Percentiles rank a stretch among this genome's conserved stretches.
Conservation (phyloP, 768 basidiomycete species). For the Postia placenta region DNA sequence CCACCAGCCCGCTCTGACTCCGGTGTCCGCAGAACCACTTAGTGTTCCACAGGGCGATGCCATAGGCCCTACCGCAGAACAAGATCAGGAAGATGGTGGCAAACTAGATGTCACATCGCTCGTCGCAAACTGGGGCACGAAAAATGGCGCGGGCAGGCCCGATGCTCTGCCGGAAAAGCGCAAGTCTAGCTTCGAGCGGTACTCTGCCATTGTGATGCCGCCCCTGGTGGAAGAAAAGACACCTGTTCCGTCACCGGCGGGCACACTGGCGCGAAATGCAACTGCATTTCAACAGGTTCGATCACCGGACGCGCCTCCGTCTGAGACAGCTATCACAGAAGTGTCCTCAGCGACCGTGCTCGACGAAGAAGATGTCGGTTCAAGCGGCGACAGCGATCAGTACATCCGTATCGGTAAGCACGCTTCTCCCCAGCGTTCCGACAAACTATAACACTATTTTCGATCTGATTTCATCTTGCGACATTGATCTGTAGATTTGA, state of each 20-base stretch:
- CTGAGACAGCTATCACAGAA: not conserved
- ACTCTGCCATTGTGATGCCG: slow-evolving; percentile 56
- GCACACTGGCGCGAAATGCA: slow-evolving; percentile 38
- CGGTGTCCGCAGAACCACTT: not conserved
- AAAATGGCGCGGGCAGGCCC: slow-evolving; percentile 3
- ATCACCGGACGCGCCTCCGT: too few species aligned
- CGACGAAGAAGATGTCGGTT: not conserved
- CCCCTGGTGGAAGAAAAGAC: slow-evolving; percentile 65
- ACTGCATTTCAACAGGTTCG: too few species aligned
- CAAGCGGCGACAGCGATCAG: not conserved
- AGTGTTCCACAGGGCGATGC: not conserved
- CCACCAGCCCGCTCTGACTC: not conserved
- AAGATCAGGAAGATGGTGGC: slow-evolving; percentile 8
- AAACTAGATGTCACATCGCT: slow-evolving; percentile 15
- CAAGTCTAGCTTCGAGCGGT: slow-evolving; percentile 63
- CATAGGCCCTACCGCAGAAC: not conserved
- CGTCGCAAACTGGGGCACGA: slow-evolving; percentile 16
- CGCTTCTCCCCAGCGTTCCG: not conserved
- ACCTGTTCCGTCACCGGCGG: slow-evolving; percentile 46
- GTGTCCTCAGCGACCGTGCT: not conserved
- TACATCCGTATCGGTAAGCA: slow-evolving; percentile 11
- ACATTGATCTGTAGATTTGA: slow-evolving; percentile 27
- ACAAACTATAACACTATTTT: too few species aligned
- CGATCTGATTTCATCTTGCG: too few species aligned
- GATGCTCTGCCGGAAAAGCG: slow-evolving; percentile 43